Percentiles rank a stretch among this genome's conserved stretches.
These are phyloP conservation scores for Sporobolomyces roseus DNA, from an alignment of 768 basidiomycete genomes.

Conservation along the genomic window DNA sequence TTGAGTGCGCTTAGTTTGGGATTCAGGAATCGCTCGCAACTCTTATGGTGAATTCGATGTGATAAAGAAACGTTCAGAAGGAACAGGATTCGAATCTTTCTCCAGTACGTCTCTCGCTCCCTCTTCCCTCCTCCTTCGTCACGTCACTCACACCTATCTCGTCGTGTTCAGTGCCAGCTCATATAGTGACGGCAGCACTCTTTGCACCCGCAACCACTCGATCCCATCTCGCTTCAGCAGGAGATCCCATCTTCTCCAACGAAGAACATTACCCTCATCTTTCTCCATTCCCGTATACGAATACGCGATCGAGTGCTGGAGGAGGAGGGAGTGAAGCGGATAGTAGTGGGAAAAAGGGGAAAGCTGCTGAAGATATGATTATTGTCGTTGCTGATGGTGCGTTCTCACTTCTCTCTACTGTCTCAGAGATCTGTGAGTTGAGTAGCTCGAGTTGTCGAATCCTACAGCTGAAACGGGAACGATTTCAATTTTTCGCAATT, in stretches of 20 bases:
- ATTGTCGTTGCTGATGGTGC: conserved; percentile 38
- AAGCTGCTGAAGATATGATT: conserved; percentile 23
- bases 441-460: too few relatives aligned
- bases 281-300: conserved; percentile 6
- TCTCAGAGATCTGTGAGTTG: too few relatives aligned
- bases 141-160: neutral
- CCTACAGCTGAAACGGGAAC: neutral
- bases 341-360: neutral
- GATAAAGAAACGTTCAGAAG: conserved; percentile 27
- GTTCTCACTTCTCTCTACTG: neutral
- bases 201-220: conserved; percentile 42
- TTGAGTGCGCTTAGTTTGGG: conserved; percentile 16
- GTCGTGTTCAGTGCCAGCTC: conserved; percentile 26
- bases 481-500: conserved; percentile 5
- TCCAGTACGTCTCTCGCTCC: conserved; percentile 16
- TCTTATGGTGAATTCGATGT: conserved; percentile 6
- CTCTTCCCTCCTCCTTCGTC: neutral
- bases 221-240: conserved; percentile 31
- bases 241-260: conserved; percentile 40
- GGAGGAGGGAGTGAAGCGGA: neutral
- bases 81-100: conserved; percentile 28
- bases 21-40: conserved; percentile 14
- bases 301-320: conserved; percentile 1
- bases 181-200: conserved; percentile 43
- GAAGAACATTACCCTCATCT: conserved; percentile 18